Evolutionary conservation across 2,329 filamentous ascomycete genomes (phyloP), one percentile per base, ranked within the genome.

Genomic region (Claviceps maximensis): DNA sequence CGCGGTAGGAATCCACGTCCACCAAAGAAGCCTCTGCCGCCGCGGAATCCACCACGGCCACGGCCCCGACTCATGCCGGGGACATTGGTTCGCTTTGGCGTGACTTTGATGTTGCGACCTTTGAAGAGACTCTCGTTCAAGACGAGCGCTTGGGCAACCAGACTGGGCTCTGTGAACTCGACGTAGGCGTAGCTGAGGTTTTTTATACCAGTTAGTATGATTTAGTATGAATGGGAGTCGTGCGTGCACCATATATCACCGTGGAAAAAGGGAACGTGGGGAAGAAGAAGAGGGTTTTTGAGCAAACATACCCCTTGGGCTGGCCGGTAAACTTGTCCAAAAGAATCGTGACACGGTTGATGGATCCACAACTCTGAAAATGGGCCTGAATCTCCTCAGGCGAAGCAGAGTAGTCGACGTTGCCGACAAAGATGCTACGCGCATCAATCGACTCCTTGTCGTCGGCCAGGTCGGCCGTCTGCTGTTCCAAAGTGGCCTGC

Each of bases 271-370:
- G 21, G 13, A n/a, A 21, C 13, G 2, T 1, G 13, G 8, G 13
- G 3, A n/a, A 17, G 15, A 29, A 27, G n/a, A 27, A 17, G 21
- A 17, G 15, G 15, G 17, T 23, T 23, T 15, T 33, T 21, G 17
- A 48, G 40, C 25, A 45, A 44, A 54, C 38, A 12, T 75, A 95
- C 90, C 93, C 93, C 77, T 98, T 98, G n/a, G 93, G 93, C 75
- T 97, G 90, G 58, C 93, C 93, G 12, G 90, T 95, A 66, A 96
- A 97, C 75, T 98, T 98, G 74, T 98, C 93, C 61, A 98, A 74
- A 61, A 98, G 75, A 60, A 98, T 98, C 1, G 93, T 98, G 55
- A 98, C 93, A 56, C 93, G 86, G 71, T 98, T 98, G 76, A 98
- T 98, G 60, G 87, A 89, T 56, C 93, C 93, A 63, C 89, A 95